Conservation (phyloP, 306 rosid genomes). For the Glycine soja region DNA sequence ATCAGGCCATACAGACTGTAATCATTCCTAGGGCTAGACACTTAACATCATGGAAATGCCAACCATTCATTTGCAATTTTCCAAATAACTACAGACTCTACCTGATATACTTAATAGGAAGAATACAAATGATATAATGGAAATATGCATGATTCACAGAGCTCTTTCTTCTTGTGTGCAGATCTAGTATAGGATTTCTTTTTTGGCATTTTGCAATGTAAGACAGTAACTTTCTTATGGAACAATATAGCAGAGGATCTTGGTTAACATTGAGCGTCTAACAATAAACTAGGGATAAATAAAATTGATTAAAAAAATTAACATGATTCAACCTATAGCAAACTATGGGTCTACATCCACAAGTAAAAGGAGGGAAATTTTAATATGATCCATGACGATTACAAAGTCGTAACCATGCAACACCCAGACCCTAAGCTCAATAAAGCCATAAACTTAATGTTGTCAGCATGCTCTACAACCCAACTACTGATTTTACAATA, state of each 20-base stretch:
- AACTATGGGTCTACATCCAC: slow-evolving; percentile 20
- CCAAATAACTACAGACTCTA: slow-evolving; percentile 22
- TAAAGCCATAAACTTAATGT: background rate
- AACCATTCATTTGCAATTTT: slow-evolving; percentile 34
- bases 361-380: background rate
- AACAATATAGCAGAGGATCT: slow-evolving; percentile 7
- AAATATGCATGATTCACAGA: slow-evolving; percentile 31
- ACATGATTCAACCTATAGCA: slow-evolving; percentile 6
- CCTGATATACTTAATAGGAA: slow-evolving; percentile 20
- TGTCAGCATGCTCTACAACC: slow-evolving; percentile 20
- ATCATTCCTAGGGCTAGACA: background rate
- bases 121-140: slow-evolving; percentile 13
- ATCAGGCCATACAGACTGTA: slow-evolving; percentile 39
- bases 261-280: slow-evolving; percentile 3
- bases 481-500: slow-evolving; percentile 29
- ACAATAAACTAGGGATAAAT: background rate
- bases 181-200: slow-evolving; percentile 11
- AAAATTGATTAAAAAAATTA: slow-evolving; percentile 12
- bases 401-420: slow-evolving; percentile 4
- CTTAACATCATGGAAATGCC: background rate
- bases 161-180: slow-evolving; percentile 32
- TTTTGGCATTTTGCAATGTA: slow-evolving; percentile 2
- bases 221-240: slow-evolving; percentile 25
- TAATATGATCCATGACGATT: background rate
- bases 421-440: slow-evolving; percentile 30